Conservation (phyloP, 1,284 basidiomycete genomes). For the Golubevia sp. region DNA sequence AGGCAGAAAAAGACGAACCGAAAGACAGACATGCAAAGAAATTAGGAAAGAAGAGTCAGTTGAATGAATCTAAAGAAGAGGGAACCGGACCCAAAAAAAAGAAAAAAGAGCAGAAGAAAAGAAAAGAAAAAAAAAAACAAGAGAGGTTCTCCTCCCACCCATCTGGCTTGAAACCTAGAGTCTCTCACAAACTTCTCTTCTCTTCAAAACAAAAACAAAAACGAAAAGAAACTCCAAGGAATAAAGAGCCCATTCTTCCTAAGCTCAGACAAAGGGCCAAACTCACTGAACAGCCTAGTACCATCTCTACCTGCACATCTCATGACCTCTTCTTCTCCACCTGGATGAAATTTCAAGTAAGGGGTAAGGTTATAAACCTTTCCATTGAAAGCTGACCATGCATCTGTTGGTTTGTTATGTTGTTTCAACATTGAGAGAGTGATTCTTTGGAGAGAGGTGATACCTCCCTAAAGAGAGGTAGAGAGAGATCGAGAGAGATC, state of each 20-base stretch:
- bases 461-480: conserved; percentile 31
- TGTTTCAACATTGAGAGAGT: conserved; percentile 80
- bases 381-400: conserved; percentile 89
- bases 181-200: not conserved
- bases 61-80: too few relatives aligned
- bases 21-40: too few relatives aligned
- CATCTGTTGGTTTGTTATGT: conserved; percentile 83
- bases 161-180: not conserved
- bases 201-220: not conserved
- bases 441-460: conserved; percentile 70
- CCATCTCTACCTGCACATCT: conserved; percentile 94
- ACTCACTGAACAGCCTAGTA: conserved; percentile 85
- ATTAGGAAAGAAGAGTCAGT: too few relatives aligned
- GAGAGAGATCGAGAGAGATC: conserved; percentile 5
- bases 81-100: too few relatives aligned
- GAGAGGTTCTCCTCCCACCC: not conserved
- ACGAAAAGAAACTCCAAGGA: not conserved
- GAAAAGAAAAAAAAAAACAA: too few relatives aligned
- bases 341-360: conserved; percentile 90
- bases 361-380: conserved; percentile 97
- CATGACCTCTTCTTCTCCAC: conserved; percentile 91
- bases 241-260: not conserved
- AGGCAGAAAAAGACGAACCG: not conserved
- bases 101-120: too few relatives aligned
- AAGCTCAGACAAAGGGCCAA: not conserved